Base-by-base conservation (phyloP, 1,284 basidiomycete species). In the Melampsora americana region DNA sequence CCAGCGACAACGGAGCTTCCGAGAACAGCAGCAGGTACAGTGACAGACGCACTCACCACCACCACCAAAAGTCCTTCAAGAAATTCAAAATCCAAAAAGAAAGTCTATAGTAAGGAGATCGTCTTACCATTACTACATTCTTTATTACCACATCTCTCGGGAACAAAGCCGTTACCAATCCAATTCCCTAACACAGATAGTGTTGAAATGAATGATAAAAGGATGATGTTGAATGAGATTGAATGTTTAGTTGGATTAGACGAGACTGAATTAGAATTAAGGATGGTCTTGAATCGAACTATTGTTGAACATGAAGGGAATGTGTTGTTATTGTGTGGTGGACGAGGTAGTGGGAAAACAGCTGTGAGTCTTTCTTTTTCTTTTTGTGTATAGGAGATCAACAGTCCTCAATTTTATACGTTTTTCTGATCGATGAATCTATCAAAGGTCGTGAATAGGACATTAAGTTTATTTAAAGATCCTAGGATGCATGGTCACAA, bases 401-500 rank as follows among this genome's bases (percentile, higher is more conserved):
- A 12, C 50, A 20, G 50, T 5, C 4, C 5, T 2, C 5, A 16
- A 53, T 20, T 20, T n/a, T 16, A 44, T 11, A n/a, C 48, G 20
- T 9, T 18, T 53, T 67, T 67, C 39, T n/a, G 11, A 30, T 20
- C 20, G 42, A 46, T 46, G 20, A 26, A 1, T 59, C 6, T 6
- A 7, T 28, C 23, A 28, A n/a, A 70, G 69, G 39, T 72, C 35
- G 46, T 72, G 44, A 60, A 56, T 30, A 59, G 69, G 20, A 64
- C 69, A 18, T 32, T 72, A n/a, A 9, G 26, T 7, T 39, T 72
- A 20, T 35, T 72, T 12, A 46, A 35, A 30, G 30, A 72, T 32
- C 44, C 69, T 9, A 39, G 14, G 12, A 30, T 53, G 2, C 53
- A 50, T 65, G 69, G 69, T 88, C 42, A 78, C 84, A 0, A 81